Conservation (phyloP, 768 basidiomycete species). For the Boletellus ananiceps region DNA sequence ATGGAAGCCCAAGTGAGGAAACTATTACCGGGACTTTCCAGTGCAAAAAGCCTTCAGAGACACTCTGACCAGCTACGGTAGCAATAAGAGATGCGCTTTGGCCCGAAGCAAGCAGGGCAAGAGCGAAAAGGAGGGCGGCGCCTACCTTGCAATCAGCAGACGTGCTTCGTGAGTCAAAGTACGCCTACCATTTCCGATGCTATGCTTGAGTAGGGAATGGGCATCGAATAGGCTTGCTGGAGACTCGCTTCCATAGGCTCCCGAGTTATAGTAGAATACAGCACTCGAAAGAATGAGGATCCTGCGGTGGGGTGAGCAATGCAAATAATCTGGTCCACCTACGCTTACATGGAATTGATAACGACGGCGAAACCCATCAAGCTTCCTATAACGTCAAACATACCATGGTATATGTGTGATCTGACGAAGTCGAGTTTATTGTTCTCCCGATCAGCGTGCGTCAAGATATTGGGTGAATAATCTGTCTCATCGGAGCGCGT, state of each 20-base stretch:
- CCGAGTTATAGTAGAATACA: constrained; percentile 64
- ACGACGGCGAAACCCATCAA: constrained; percentile 82
- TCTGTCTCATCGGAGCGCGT: constrained; percentile 18
- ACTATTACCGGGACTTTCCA: constrained; percentile 71
- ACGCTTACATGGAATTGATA: constrained; percentile 75
- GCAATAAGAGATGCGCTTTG: constrained; percentile 90
- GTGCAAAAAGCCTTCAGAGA: constrained; percentile 84
- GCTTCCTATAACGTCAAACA: constrained; percentile 60
- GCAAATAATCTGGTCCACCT: neutral
- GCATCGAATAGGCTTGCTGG: constrained; percentile 84
- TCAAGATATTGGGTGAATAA: constrained; percentile 29
- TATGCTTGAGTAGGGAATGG: constrained; percentile 61
- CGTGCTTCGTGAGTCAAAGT: neutral
- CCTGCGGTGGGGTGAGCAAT: constrained; percentile 32
- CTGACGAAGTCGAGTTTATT: constrained; percentile 50
- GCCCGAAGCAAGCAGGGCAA: constrained; percentile 80
- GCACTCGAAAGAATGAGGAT: constrained; percentile 80
- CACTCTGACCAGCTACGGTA: constrained; percentile 85
- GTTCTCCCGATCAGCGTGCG: constrained; percentile 55
- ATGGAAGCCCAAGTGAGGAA: constrained; percentile 13
- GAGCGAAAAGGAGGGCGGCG: constrained; percentile 82
- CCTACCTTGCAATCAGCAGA: constrained; percentile 37
- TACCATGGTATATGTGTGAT: constrained; percentile 62
- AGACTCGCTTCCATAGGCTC: constrained; percentile 34
- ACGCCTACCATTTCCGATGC: constrained; percentile 61